Evolutionary conservation across 2,329 filamentous ascomycete species (phyloP).

Genomic region (Paecilomyces formosus): DNA sequence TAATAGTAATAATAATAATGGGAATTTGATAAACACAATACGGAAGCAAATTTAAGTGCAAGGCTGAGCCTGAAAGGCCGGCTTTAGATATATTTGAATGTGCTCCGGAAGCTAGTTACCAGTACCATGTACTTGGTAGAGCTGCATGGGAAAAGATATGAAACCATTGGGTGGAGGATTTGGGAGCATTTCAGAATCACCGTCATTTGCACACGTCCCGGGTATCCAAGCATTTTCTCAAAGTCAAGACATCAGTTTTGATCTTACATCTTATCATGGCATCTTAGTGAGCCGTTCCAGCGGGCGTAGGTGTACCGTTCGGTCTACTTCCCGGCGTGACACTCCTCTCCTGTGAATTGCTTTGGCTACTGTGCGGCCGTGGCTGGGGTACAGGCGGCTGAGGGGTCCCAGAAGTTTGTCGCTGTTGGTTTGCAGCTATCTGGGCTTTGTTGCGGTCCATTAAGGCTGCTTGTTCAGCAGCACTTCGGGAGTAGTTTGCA

Average conservation of each 20-base stretch:
- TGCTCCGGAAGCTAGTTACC: background rate
- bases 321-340: slow-evolving; percentile 22
- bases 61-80: background rate
- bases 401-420: slow-evolving; percentile 26
- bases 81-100: background rate
- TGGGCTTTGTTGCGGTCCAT: slow-evolving; percentile 34
- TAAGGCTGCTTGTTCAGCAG: slow-evolving; percentile 31
- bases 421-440: slow-evolving; percentile 21
- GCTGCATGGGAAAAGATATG: background rate
- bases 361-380: slow-evolving; percentile 4
- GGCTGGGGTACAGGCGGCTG: slow-evolving; percentile 19
- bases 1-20: background rate
- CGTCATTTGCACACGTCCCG: background rate
- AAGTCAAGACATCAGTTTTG: background rate
- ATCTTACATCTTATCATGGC: background rate
- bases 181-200: background rate
- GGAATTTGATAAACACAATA: background rate
- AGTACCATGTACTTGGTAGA: background rate
- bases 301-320: slow-evolving; percentile 7
- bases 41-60: background rate
- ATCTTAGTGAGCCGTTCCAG: slow-evolving; percentile 1
- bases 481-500: slow-evolving; percentile 30
- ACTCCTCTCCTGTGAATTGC: slow-evolving; percentile 26
- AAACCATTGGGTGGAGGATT: background rate
- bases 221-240: background rate